phyloP scores from a whole-genome alignment of 768 basidiomycete species.

The Lactarius deliciosus region DNA sequence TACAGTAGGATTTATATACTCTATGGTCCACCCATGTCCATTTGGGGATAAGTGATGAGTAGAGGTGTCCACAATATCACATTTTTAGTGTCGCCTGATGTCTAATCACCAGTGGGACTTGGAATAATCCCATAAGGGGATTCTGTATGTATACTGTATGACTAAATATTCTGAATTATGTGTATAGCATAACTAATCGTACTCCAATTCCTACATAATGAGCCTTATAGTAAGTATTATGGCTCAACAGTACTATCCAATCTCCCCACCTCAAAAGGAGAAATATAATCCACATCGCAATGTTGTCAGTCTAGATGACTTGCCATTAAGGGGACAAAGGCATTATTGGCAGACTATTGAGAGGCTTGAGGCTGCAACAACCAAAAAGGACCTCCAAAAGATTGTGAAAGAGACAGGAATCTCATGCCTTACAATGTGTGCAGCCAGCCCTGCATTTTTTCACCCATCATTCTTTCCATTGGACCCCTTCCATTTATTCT shows the following conservation, averaged over 20 bases:
- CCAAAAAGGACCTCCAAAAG: not conserved
- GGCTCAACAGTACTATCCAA: constrained; percentile 14
- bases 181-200: no score
- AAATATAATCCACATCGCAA: not conserved
- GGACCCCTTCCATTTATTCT: constrained; percentile 41
- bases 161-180: no score
- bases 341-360: not conserved
- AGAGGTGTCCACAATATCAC: no score
- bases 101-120: no score
- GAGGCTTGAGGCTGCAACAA: not conserved
- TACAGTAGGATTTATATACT: no score
- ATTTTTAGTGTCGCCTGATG: no score
- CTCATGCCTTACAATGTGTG: not conserved
- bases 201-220: no score
- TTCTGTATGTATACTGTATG: no score
- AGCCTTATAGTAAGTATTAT: no score
- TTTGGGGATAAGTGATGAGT: no score
- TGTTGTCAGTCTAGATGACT: not conserved
- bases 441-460: constrained; percentile 31
- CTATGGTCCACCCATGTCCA: no score
- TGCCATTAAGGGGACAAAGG: not conserved
- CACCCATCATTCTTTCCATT: constrained; percentile 39
- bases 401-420: not conserved
- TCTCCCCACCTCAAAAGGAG: not conserved
- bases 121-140: no score